These are phyloP conservation scores for Glebionis coronaria DNA, from an alignment of 129 eudicot genomes.

Conservation along the genomic window DNA sequence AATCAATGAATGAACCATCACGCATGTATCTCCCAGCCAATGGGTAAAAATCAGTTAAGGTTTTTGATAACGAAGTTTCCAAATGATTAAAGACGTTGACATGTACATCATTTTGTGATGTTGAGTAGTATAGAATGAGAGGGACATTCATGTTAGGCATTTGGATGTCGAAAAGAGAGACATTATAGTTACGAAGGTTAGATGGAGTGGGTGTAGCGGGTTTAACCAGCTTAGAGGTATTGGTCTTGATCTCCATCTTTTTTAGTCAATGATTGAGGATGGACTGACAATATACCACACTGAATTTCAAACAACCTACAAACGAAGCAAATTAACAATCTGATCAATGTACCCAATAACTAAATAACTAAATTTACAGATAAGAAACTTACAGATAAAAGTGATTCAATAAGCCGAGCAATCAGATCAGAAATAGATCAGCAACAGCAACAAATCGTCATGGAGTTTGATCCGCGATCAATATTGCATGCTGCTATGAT, in stretches of 20 bases:
- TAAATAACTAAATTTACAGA: no score
- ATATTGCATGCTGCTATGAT: no score
- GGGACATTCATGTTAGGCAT: conserved; percentile 21
- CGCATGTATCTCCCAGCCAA: conserved; percentile 31
- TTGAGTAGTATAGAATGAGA: conserved; percentile 27
- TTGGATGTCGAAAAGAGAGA: conserved; percentile 31
- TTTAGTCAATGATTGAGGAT: background rate
- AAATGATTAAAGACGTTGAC: background rate
- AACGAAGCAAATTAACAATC: no score
- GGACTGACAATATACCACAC: no score
- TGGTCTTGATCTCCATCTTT: conserved; percentile 10
- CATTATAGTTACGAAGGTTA: conserved; percentile 17
- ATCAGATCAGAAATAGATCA: no score
- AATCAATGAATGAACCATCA: conserved; percentile 16
- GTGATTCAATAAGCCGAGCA: no score
- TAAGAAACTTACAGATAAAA: no score
- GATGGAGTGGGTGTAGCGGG: conserved; percentile 32
- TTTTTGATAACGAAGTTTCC: background rate
- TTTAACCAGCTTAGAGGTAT: conserved; percentile 18
- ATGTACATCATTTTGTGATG: background rate
- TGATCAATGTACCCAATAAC: no score
- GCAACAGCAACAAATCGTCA: no score
- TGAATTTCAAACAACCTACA: no score
- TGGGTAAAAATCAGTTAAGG: conserved; percentile 18
- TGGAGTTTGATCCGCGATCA: no score